A percentile compares a stretch with the other conserved stretches of the same genome.
phyloP scores from a whole-genome alignment of 2,329 filamentous ascomycete species.

The Phaeosphaeriaceae sp. region DNA sequence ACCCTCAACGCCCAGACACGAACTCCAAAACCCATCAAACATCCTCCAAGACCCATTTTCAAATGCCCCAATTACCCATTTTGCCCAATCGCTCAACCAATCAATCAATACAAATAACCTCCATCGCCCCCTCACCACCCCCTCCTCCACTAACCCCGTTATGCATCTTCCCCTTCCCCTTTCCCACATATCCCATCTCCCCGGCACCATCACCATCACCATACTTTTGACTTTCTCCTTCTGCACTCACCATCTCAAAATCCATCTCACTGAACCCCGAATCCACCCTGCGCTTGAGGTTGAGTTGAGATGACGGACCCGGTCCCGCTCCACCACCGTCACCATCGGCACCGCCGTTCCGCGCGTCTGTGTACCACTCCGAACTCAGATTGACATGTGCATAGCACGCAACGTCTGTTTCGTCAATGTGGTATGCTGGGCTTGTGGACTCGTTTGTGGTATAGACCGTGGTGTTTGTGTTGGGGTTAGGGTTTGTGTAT shows the following conservation, averaged over 20 bases:
- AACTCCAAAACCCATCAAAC: too few species aligned
- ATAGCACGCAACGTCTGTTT: neutral
- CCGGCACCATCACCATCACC: neutral
- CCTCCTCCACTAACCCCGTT: neutral
- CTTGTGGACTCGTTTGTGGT: neutral
- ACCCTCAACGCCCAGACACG: too few species aligned
- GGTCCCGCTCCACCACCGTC: neutral
- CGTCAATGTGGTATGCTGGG: neutral
- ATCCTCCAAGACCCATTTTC: too few species aligned
- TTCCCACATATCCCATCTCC: conserved; percentile 7
- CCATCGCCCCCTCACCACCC: too few species aligned
- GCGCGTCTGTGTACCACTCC: neutral
- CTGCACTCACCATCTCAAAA: too few species aligned
- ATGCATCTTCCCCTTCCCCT: conserved; percentile 15
- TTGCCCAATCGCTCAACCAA: neutral
- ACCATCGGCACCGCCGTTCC: too few species aligned
- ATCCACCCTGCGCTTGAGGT: conserved; percentile 1
- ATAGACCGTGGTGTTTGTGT: neutral
- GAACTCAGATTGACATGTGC: neutral
- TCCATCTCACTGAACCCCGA: conserved; percentile 3
- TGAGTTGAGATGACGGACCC: conserved; percentile 2
- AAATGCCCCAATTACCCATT: too few species aligned
- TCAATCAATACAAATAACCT: conserved; percentile 2
- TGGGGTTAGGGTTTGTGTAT: neutral
- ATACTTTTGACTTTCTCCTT: neutral